Evolutionary conservation across 1,139 yeast genomes (phyloP), one percentile per base, ranked within the genome.

Genomic region (Meyerozyma guilliermondii): DNA sequence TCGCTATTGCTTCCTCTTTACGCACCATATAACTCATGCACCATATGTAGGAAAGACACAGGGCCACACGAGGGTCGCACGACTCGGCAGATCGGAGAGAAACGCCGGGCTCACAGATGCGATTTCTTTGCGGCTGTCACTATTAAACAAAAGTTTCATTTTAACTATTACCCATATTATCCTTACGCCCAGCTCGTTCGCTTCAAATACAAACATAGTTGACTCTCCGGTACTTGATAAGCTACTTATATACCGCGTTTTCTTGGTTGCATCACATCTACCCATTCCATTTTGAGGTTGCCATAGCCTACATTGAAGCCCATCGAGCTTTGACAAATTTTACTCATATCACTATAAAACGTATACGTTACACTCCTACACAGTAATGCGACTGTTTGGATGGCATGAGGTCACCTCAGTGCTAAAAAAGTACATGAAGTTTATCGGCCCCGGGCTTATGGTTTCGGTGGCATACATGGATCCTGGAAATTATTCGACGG

Each of bases 381-480:
- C 28, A 26, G 28, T 13, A 13, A 29, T 29, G 33, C 33, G 33
- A 29, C 33, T 29, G 33, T 29, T 29, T 13, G 18, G 17, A 8
- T 33, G 36, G 36, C 23, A 33, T 18, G 16, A 33, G 8, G 24
- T 20, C 6, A 14, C 36, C n/a, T 26, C 43, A 35, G 48, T 54
- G 27, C 47, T 73, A 31, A 60, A 62, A 48, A 83, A 81, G 51
- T 86, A 84, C 60, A 59, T 75, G 42, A 67, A 74, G 50, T 89
- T 89, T 62, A 68, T 89, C 3, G 97, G 98, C 1, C 97, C 97
- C 0, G 98, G 98, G 0, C 74, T 91, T 39, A 83, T 91, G 92
- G 95, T 92, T 24, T 80, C 94, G 18, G 98, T 92, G 41, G 96
- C 98, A 0, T 92, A 91, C 58, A 87, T 92, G 86, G 98, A 92